These are phyloP conservation scores for Alternaria brassicicola DNA, from an alignment of 2,329 filamentous ascomycete species.

Conservation along the genomic window DNA sequence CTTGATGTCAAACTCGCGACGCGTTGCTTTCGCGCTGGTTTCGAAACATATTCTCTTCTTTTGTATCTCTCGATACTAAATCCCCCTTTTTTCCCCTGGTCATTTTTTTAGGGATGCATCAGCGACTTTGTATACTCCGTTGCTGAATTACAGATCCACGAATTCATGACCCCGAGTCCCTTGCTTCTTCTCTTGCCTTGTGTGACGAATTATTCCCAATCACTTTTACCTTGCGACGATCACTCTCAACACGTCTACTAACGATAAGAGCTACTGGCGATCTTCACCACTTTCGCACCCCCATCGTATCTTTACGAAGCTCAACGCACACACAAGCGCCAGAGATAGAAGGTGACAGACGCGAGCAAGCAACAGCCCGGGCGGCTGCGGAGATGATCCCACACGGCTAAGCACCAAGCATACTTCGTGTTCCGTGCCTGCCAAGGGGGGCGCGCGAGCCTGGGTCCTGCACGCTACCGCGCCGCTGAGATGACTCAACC, in stretches of 20 bases:
- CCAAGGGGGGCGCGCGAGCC: conserved; percentile 6
- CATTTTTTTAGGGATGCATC: conserved; percentile 4
- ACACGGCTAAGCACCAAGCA: background rate
- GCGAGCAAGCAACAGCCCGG: background rate
- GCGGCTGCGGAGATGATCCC: conserved; percentile 7
- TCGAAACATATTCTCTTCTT: conserved; percentile 20
- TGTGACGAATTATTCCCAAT: background rate
- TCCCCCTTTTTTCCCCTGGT: conserved; percentile 16
- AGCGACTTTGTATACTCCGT: conserved; percentile 9
- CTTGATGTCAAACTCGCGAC: conserved; percentile 17
- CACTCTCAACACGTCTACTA: background rate
- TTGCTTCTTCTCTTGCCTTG: background rate
- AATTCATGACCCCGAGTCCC: conserved; percentile 9
- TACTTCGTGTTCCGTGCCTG: conserved; percentile 4
- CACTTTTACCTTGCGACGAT: background rate
- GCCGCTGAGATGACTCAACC: conserved; percentile 3
- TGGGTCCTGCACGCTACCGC: conserved; percentile 4
- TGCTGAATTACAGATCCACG: conserved; percentile 16
- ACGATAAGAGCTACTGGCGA: background rate
- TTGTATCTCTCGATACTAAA: conserved; percentile 23
- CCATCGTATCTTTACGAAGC: background rate
- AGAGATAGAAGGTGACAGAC: background rate
- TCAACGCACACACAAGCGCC: background rate
- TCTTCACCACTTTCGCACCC: background rate
- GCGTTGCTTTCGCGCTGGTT: conserved; percentile 18